phyloP scores from a whole-genome alignment of 208 protist genomes.

The Trypanosoma rangeli region DNA sequence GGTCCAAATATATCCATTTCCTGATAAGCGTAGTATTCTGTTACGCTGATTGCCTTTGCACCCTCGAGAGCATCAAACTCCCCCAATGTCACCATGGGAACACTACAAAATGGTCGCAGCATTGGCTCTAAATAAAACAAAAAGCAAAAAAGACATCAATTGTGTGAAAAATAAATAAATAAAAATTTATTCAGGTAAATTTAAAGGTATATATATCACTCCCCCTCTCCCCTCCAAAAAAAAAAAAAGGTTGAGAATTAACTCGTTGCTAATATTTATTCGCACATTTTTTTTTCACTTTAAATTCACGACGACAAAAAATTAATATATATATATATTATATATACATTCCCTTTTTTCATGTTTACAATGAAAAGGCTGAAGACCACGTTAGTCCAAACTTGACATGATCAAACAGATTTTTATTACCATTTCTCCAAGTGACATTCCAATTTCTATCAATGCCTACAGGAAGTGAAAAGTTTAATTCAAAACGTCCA shows the following conservation, averaged over 20 bases:
- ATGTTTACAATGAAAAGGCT: constrained; percentile 57
- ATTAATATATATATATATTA: too few species aligned
- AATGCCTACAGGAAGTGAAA: constrained; percentile 66
- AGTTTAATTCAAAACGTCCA: constrained; percentile 84
- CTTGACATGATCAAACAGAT: constrained; percentile 70
- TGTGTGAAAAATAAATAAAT: constrained; percentile 3
- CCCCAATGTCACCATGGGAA: constrained; percentile 65
- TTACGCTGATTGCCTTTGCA: constrained; percentile 57
- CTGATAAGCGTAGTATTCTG: constrained; percentile 67
- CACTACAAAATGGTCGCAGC: constrained; percentile 21
- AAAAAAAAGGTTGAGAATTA: too few species aligned
- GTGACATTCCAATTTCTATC: constrained; percentile 55
- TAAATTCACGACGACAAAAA: too few species aligned
- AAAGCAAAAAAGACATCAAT: too few species aligned
- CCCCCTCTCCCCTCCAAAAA: too few species aligned
- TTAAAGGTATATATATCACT: too few species aligned
- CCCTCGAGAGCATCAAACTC: constrained; percentile 82
- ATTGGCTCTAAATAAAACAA: too few species aligned
- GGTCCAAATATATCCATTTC: constrained; percentile 22
- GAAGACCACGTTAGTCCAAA: constrained; percentile 88
- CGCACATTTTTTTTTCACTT: too few species aligned
- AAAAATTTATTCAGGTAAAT: too few species aligned
- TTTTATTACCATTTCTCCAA: constrained; percentile 50
- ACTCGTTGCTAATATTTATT: too few species aligned
- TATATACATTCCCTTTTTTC: constrained; percentile 11